A percentile compares a stretch with the other conserved stretches of the same genome.
These are phyloP conservation scores for Sideroxylon spinosum DNA, from an alignment of 179 eudicot genomes.

Conservation along the genomic window DNA sequence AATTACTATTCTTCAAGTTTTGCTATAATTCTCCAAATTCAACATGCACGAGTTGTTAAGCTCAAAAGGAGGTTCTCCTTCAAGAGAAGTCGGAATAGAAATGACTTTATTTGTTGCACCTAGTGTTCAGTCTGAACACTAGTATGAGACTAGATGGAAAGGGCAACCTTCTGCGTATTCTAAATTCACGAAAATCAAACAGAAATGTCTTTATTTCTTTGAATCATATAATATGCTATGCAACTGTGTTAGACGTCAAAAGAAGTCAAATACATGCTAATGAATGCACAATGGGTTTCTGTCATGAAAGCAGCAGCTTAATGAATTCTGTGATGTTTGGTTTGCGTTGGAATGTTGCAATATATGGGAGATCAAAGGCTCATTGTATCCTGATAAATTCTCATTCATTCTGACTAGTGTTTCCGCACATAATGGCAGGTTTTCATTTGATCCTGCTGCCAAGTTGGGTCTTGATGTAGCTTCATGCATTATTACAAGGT, in stretches of 20 bases:
- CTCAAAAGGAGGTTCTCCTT: too few relatives aligned
- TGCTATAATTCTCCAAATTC: too few relatives aligned
- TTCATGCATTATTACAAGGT: conserved; percentile 93
- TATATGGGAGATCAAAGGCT: not conserved
- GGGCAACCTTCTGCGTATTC: too few relatives aligned
- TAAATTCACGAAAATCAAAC: not conserved
- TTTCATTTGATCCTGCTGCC: conserved; percentile 75
- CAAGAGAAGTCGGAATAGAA: too few relatives aligned
- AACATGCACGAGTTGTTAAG: too few relatives aligned
- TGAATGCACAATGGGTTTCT: not conserved
- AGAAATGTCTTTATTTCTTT: not conserved
- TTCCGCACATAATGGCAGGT: conserved; percentile 46
- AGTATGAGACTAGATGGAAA: too few relatives aligned
- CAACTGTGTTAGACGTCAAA: not conserved
- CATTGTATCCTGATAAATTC: not conserved
- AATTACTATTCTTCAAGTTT: too few relatives aligned
- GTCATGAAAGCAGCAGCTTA: not conserved
- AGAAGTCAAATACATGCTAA: not conserved
- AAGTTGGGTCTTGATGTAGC: conserved; percentile 96
- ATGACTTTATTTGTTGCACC: too few relatives aligned
- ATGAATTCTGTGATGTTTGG: not conserved
- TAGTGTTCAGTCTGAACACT: too few relatives aligned
- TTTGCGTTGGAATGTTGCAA: not conserved
- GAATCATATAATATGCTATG: not conserved
- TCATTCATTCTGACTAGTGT: not conserved